These are phyloP conservation scores for Arachis hypogaea DNA, from an alignment of 306 rosid genomes.

Conservation along the genomic window DNA sequence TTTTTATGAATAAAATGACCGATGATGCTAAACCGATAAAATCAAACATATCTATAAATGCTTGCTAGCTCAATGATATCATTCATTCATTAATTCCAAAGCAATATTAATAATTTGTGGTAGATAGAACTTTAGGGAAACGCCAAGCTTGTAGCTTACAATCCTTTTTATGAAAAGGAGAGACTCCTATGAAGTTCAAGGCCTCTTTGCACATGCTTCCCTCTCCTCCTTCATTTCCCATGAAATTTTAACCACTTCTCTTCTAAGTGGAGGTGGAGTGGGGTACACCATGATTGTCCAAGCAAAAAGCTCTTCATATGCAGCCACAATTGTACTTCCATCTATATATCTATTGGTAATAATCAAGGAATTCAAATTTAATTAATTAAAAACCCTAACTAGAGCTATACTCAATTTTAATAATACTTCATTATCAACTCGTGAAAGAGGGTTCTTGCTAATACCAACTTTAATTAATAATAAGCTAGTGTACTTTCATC, in stretches of 20 bases:
- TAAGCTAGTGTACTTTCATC: slow-evolving; percentile 1
- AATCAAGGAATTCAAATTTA: no score
- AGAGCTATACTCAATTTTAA: slow-evolving; percentile 11
- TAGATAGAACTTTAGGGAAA: slow-evolving; percentile 44
- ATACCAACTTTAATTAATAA: slow-evolving; percentile 28
- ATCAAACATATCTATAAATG: background rate
- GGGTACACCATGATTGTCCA: slow-evolving; percentile 55
- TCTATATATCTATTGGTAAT: background rate
- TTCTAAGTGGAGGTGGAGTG: slow-evolving; percentile 56
- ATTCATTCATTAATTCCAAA: slow-evolving; percentile 59
- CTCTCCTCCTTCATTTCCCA: slow-evolving; percentile 58
- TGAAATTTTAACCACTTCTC: slow-evolving; percentile 52
- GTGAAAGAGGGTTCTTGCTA: slow-evolving; percentile 13
- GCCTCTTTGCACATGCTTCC: slow-evolving; percentile 75
- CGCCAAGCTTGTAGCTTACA: slow-evolving; percentile 63
- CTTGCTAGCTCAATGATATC: slow-evolving; percentile 36
- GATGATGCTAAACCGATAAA: no score
- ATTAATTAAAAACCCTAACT: slow-evolving; percentile 32
- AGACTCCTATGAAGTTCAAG: slow-evolving; percentile 62
- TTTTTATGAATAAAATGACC: no score
- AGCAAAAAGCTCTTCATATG: slow-evolving; percentile 46
- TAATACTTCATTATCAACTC: slow-evolving; percentile 23
- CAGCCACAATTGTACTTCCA: slow-evolving; percentile 49
- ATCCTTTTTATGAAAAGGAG: slow-evolving; percentile 83
- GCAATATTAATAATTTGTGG: slow-evolving; percentile 34